phyloP scores from a whole-genome alignment of 2,329 filamentous ascomycete genomes.

The Ascochyta rabiei region DNA sequence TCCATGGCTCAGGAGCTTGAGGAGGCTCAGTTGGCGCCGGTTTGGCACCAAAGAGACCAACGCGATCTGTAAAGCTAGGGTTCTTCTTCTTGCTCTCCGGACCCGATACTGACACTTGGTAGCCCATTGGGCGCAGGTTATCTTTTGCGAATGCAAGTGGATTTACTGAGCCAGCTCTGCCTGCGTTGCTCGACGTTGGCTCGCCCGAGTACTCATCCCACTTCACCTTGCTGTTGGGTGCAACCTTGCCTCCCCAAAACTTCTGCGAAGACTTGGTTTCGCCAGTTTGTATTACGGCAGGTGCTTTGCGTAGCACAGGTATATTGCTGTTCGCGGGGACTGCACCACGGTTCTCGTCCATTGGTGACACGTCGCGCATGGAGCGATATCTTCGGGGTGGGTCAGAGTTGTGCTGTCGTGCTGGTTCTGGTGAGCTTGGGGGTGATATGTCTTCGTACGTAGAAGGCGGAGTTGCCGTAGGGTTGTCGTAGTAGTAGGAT shows the following conservation, averaged over 20 bases:
- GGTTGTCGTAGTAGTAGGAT: slow-evolving; percentile 30
- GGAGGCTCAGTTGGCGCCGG: slow-evolving; percentile 51
- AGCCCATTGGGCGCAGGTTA: slow-evolving; percentile 34
- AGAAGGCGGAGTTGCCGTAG: slow-evolving; percentile 24
- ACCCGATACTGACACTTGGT: slow-evolving; percentile 42
- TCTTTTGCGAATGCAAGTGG: slow-evolving; percentile 52
- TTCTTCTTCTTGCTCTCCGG: slow-evolving; percentile 32
- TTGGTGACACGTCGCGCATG: slow-evolving; percentile 48
- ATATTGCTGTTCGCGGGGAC: slow-evolving; percentile 33
- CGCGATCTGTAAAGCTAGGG: slow-evolving; percentile 40
- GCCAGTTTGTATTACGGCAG: slow-evolving; percentile 27
- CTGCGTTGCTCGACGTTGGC: slow-evolving; percentile 60
- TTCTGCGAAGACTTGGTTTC: slow-evolving; percentile 34
- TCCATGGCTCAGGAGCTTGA: slow-evolving; percentile 63
- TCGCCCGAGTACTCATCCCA: slow-evolving; percentile 74
- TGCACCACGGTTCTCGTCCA: slow-evolving; percentile 44
- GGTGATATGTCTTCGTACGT: slow-evolving; percentile 45
- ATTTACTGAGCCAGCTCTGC: slow-evolving; percentile 62
- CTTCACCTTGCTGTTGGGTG: slow-evolving; percentile 46
- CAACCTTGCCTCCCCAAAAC: slow-evolving; percentile 46
- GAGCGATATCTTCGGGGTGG: slow-evolving; percentile 39
- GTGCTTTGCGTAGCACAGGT: slow-evolving; percentile 44
- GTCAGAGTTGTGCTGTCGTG: slow-evolving; percentile 22
- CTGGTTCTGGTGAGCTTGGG: slow-evolving; percentile 49
- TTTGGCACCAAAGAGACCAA: slow-evolving; percentile 33